Base-by-base conservation (phyloP, 441 rosid genomes). In the Adansonia grandidieri region DNA sequence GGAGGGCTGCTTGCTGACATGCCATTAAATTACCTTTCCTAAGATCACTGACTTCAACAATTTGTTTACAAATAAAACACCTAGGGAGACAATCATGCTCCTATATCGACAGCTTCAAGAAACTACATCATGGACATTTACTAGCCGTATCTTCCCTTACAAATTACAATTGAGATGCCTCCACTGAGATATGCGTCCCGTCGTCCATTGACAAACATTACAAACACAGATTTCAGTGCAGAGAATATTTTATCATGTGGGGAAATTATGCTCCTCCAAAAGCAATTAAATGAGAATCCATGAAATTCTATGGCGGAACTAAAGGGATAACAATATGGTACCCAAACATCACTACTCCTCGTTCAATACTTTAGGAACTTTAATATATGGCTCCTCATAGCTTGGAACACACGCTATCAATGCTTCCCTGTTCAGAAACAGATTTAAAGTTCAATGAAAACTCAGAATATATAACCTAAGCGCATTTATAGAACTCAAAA, bases 311-410 rank as follows among this genome's bases (percentile, higher is more conserved):
- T 50, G 68, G 71, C 5, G 42, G 63, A 71, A 10, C 24, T 20
- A 4, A 71, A 1, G 5, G 19, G 58, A 76, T 65, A 57, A 75
- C 48, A 77, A 73, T 62, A 10, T 32, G 20, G 44, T 37, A 81
- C 82, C 81, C 24, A 8, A 68, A 78, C 15, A 32, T 13, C 28
- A 45, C 81, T 77, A 91, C 79, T 91, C 94, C 82, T 91, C 89
- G 89, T 88, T 94, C 77, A 93, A 82, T 74, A 94, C 92, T 85
- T 89, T 91, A 22, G 94, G 92, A 53, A 91, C 92, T 80, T 84
- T 88, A 82, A 91, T 81, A 71, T 86, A 88, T 11, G 92, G 85
- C 54, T 91, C 94, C 78, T 89, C 91, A 51, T 87, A 93, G 83
- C 90, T 88, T 63, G 98, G 98, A 78, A 90, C 70, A 63, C 88